Percentiles rank a stretch among this genome's conserved stretches.
Evolutionary conservation across 352 stramenopile genomes (phyloP).

Genomic region (Globisporangium splendens): DNA sequence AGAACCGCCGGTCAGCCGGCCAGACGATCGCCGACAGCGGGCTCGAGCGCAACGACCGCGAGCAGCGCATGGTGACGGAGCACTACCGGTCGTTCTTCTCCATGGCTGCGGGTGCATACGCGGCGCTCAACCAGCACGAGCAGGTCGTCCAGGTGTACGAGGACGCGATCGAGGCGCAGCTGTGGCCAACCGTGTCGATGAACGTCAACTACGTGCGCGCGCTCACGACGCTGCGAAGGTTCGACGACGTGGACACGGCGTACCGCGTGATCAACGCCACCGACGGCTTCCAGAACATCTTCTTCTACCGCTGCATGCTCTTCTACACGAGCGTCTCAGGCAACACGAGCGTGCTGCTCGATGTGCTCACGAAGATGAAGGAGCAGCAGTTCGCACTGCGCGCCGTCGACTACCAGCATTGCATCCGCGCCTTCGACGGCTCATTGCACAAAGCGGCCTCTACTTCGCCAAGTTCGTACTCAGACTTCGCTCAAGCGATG

Average conservation of each 20-base stretch:
- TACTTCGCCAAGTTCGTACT: neutral
- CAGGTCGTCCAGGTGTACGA: conserved; percentile 12
- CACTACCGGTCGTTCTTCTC: conserved; percentile 19
- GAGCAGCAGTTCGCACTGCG: conserved; percentile 8
- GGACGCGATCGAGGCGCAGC: neutral
- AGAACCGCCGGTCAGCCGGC: conserved; percentile 8
- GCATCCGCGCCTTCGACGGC: conserved; percentile 12
- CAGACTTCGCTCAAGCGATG: neutral
- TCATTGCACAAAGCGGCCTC: neutral
- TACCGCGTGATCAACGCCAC: conserved; percentile 4
- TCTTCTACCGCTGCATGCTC: conserved; percentile 16
- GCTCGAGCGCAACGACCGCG: conserved; percentile 10
- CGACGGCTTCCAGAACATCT: conserved; percentile 16
- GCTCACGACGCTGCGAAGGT: conserved; percentile 7
- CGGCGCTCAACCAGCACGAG: conserved; percentile 5
- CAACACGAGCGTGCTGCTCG: conserved; percentile 1
- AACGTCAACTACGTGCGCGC: conserved; percentile 18
- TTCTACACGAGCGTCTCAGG: conserved; percentile 2
- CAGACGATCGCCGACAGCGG: conserved; percentile 3
- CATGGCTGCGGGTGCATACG: conserved; percentile 13
- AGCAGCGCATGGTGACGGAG: conserved; percentile 3
- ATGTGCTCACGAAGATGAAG: conserved; percentile 6
- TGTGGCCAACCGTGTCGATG: conserved; percentile 16
- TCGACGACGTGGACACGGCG: conserved; percentile 1
- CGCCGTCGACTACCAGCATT: conserved; percentile 9